Evolutionary conservation across 495 filamentous ascomycete genomes (phyloP), one percentile per base, ranked within the genome.

Genomic region (Extremus antarcticus): DNA sequence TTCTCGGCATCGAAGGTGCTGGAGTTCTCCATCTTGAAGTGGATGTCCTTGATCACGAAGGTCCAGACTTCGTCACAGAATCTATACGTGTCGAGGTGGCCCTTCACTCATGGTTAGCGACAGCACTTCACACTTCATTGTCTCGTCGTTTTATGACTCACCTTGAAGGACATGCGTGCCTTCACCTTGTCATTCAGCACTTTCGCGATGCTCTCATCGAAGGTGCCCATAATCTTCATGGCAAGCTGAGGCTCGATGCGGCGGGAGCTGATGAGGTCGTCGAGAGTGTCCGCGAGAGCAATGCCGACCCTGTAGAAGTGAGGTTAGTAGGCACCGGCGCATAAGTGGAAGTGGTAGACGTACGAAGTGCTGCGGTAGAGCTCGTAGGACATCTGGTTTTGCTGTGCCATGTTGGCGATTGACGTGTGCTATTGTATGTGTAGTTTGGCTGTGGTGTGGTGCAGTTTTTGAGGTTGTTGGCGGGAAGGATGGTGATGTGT

Each of bases 11-110:
- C 62, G 46, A 69, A 52, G 7, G 51, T 55, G 32, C 57, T 57
- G 57, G 82, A 78, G 64, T 88, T 88, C 57, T 95, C 88, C 70
- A 99, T 82, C 73, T 97, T 97, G 78, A 99, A 95, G 22, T 83
- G 89, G 52, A 97, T 89, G 57, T 97, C 90, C 70, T 96, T 96
- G 72, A 99, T 92, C 57, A 97, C 78, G 75, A 99, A 99, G 1
- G 94, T 99, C 94, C 94, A 99, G 51, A 99, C 94, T 74, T 99
- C 94, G 71, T 99, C 94, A 76, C 94, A 99, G 78, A 97, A 99
- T 62, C 94, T 88, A 76, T 99, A 99, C 25, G 94, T 99, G 69
- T 99, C 92, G 46, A 99, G 83, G 61, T 94, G 90, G 25, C 92
- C 94, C 92, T 98, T 23, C 35, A n/a, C n/a, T n/a, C n/a, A n/a